Evolutionary conservation across 352 stramenopile genomes (phyloP), one percentile per base, ranked within the genome.

Genomic region (Globisporangium heterothallicum): DNA sequence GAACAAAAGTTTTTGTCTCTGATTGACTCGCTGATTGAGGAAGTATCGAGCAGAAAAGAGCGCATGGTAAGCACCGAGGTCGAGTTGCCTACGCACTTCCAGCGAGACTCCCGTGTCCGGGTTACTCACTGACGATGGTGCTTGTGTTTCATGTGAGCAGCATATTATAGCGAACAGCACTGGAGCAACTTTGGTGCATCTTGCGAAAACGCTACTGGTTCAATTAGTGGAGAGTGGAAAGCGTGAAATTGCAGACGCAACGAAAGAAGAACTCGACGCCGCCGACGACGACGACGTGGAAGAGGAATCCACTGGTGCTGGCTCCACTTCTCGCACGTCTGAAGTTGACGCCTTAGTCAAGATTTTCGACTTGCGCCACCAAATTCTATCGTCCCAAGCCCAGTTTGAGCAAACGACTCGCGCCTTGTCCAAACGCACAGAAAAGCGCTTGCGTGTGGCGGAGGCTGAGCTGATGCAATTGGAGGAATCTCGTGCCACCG

Each of bases 281-380:
- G 55, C 71, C 38, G 53, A 53, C 1, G 59, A 71, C 6, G 53
- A 66, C 1, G 60, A 72, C 19, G 43, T 59, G 18, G 58, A 69
- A 43, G 53, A 27, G 3, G 43, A 51, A 25, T 38, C 56, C 16
- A 14, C 35, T 29, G 21, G 29, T 22, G n/a, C n/a, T n/a, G 36
- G 14, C 7, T 27, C 25, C 7, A 49, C 59, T 2, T 66, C 59
- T 18, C 46, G 44, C 8, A 69, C 72, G 16, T 86, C 77, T 5
- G 79, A 82, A 55, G 70, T 88, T 16, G 79, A 86, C 24, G 77
- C 74, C 35, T 49, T 91, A 2, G 74, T 88, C 12, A 70, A 68
- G 46, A 81, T 91, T 25, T 86, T 88, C 41, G 78, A 91, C 34
- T 58, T 91, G 40, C 77, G 79, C 3, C 79, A 91, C 44, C 68